phyloP scores from a whole-genome alignment of 345 rosid genomes.

The Camelina laxa region DNA sequence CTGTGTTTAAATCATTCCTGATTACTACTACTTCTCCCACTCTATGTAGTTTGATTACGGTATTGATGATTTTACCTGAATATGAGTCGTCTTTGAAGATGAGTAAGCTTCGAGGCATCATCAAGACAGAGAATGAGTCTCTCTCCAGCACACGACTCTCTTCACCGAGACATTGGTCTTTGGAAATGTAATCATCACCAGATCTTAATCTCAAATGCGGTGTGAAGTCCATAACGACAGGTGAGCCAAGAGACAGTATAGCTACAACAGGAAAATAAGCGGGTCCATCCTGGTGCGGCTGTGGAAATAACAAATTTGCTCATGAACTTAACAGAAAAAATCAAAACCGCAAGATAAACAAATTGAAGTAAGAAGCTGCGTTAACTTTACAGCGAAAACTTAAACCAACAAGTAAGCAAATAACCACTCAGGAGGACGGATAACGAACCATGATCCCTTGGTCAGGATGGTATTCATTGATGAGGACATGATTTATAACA shows the following conservation, averaged over 20 bases:
- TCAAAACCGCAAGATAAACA: background rate
- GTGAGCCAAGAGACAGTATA: slow-evolving; percentile 81
- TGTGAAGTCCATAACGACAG: slow-evolving; percentile 82
- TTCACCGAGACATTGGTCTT: slow-evolving; percentile 23
- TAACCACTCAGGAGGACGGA: background rate
- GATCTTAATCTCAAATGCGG: slow-evolving; percentile 69
- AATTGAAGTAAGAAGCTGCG: background rate
- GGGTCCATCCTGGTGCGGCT: slow-evolving; percentile 98
- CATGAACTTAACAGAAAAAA: background rate
- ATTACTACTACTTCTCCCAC: background rate
- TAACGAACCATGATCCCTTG: slow-evolving; percentile 86
- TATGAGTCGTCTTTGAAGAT: slow-evolving; percentile 86
- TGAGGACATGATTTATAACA: slow-evolving; percentile 82
- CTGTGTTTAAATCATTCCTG: background rate
- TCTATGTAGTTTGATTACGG: background rate
- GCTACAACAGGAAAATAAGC: slow-evolving; percentile 93
- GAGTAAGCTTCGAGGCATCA: slow-evolving; percentile 85
- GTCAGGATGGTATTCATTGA: slow-evolving; percentile 83
- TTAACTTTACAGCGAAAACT: background rate
- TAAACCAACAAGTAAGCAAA: background rate
- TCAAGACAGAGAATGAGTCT: slow-evolving; percentile 61
- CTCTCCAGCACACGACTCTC: slow-evolving; percentile 39
- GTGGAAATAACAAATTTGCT: slow-evolving; percentile 34
- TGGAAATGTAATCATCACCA: slow-evolving; percentile 27
- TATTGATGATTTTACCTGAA: slow-evolving; percentile 51